Percentiles rank a stretch among this genome's conserved stretches.
phyloP scores from a whole-genome alignment of 768 basidiomycete genomes.

The Kwoniella pini region DNA sequence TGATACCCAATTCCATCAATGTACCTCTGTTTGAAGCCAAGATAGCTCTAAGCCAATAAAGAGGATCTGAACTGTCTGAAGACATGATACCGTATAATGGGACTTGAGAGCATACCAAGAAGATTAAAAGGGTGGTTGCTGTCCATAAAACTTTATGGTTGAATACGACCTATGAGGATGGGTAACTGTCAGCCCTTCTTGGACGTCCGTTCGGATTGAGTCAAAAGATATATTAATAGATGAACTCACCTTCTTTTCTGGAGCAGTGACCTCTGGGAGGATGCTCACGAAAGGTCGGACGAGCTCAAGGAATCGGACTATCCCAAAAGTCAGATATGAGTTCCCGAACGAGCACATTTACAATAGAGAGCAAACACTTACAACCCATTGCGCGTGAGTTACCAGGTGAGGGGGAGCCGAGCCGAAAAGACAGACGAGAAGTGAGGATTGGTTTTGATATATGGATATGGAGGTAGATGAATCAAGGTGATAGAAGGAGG shows the following conservation, averaged over 20 bases:
- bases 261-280: conserved; percentile 94
- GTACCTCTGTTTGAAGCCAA: conserved; percentile 97
- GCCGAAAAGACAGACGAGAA: conserved; percentile 13
- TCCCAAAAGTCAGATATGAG: not conserved
- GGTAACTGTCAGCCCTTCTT: not conserved
- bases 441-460: not conserved
- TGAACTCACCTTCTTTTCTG: conserved; percentile 81
- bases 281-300: conserved; percentile 97
- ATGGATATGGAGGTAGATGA: conserved; percentile 6
- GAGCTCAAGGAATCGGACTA: conserved; percentile 96
- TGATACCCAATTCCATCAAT: conserved; percentile 98
- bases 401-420: conserved; percentile 10
- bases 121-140: conserved; percentile 96
- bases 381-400: conserved; percentile 37
- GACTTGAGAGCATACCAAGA: conserved; percentile 98
- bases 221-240: not conserved
- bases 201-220: not conserved
- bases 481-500: conserved; percentile 9
- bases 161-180: conserved; percentile 76
- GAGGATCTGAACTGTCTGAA: conserved; percentile 96
- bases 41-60: conserved; percentile 99
- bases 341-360: not conserved
- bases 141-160: conserved; percentile 99
- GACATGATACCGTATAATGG: conserved; percentile 99
- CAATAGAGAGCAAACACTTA: conserved; percentile 14